Percentiles rank a stretch among this genome's conserved stretches.
Conservation (phyloP, 225 moss, liverwort and hornwort genomes). For the Pseudoscleropodium purum region DNA sequence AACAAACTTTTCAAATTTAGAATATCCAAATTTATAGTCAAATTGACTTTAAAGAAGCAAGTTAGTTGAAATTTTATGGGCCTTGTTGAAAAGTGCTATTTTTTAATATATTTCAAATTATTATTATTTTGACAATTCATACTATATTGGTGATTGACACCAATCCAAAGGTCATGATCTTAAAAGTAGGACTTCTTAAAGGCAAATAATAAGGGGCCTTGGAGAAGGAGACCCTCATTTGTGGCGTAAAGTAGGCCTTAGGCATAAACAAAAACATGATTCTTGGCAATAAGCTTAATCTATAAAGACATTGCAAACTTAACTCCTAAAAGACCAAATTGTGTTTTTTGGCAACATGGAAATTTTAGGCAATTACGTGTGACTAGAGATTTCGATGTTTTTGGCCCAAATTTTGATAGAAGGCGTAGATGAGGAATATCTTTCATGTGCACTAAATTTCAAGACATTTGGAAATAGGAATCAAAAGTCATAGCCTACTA, state of each 20-base stretch:
- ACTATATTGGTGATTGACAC: accelerated
- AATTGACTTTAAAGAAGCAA: accelerated
- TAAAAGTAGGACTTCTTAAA: accelerated
- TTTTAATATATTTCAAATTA: neutral
- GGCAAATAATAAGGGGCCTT: neutral
- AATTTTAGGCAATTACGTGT: too few species aligned
- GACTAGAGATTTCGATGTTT: too few species aligned
- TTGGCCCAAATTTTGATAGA: too few species aligned
- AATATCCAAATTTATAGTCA: neutral
- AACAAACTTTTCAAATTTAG: neutral
- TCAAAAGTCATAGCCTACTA: too few species aligned
- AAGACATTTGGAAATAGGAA: too few species aligned
- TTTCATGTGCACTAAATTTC: too few species aligned
- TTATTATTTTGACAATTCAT: neutral
- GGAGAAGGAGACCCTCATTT: accelerated
- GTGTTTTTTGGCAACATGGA: too few species aligned
- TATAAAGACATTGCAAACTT: accelerated
- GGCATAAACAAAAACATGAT: accelerated
- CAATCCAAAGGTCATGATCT: neutral
- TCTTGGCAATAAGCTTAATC: accelerated
- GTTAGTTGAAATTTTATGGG: too few species aligned
- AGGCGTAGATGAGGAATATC: too few species aligned
- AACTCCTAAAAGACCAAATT: too few species aligned
- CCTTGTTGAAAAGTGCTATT: accelerated
- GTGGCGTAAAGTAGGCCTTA: accelerated